Percentiles rank a stretch among this genome's conserved stretches.
These are phyloP conservation scores for Delphinella strobiligena DNA, from an alignment of 2,329 filamentous ascomycete species.

Conservation along the genomic window DNA sequence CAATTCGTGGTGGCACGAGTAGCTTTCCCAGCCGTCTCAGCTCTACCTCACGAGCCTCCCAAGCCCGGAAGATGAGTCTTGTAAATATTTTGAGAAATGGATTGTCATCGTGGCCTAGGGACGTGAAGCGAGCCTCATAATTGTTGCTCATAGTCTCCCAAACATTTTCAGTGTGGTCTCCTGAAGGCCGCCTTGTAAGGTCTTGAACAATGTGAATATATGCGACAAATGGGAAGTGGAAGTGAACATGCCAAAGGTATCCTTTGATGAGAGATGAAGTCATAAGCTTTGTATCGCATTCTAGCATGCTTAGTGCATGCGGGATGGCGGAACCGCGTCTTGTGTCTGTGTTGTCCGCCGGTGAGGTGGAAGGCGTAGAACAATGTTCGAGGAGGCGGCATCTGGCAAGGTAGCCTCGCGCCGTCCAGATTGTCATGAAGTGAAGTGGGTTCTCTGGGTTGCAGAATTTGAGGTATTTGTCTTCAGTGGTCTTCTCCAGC, in stretches of 20 bases:
- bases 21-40: neutral
- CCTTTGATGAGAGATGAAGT: constrained; percentile 28
- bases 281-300: constrained; percentile 36
- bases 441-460: constrained; percentile 31
- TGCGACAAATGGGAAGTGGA: constrained; percentile 38
- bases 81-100: constrained; percentile 34
- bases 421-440: constrained; percentile 36
- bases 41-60: constrained; percentile 38
- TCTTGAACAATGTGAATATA: constrained; percentile 36
- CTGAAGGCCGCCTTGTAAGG: constrained; percentile 25
- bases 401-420: constrained; percentile 36
- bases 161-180: constrained; percentile 20
- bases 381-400: constrained; percentile 36
- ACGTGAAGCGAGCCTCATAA: constrained; percentile 25
- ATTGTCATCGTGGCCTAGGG: constrained; percentile 10
- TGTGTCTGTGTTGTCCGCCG: constrained; percentile 13
- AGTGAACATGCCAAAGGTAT: constrained; percentile 30
- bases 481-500: constrained; percentile 32
- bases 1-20: neutral
- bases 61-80: constrained; percentile 48
- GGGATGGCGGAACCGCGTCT: constrained; percentile 18
- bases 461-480: constrained; percentile 33
- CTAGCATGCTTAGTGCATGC: constrained; percentile 28
- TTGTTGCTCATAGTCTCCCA: constrained; percentile 38
- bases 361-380: constrained; percentile 8